phyloP scores from a whole-genome alignment of 2,329 filamentous ascomycete species.

The Mycocentrospora acerina region DNA sequence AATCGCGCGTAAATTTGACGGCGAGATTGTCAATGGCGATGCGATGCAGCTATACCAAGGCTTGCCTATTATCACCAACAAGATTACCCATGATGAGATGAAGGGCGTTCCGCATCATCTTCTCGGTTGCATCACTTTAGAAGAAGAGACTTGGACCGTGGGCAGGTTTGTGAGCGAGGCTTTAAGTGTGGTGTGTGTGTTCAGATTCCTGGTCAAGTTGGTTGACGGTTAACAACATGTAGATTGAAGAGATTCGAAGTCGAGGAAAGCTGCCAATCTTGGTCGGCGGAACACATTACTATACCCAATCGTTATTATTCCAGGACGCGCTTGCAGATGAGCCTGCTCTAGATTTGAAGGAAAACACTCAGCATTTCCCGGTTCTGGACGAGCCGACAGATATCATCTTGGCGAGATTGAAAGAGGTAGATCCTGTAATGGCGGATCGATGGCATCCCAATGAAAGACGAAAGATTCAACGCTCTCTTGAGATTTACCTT shows the following conservation, averaged over 20 bases:
- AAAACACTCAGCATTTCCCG: constrained; percentile 52
- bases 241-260: constrained; percentile 74
- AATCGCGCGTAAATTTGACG: constrained; percentile 77
- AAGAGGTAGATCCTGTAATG: constrained; percentile 84
- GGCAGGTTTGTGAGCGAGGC: constrained; percentile 74
- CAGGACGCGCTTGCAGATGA: constrained; percentile 65
- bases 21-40: constrained; percentile 95
- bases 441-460: constrained; percentile 92
- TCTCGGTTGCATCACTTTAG: constrained; percentile 73
- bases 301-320: constrained; percentile 86
- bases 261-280: constrained; percentile 83
- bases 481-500: constrained; percentile 87
- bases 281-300: constrained; percentile 95
- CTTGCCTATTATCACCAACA: constrained; percentile 92
- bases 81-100: constrained; percentile 74
- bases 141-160: constrained; percentile 82
- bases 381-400: constrained; percentile 73
- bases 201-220: rapidly evolving
- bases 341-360: constrained; percentile 33
- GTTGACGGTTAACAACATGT: constrained; percentile 1
- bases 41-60: constrained; percentile 97
- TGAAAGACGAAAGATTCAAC: constrained; percentile 83
- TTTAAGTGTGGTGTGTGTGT: constrained; percentile 48
- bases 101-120: constrained; percentile 85
- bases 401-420: constrained; percentile 69